Percentiles rank a stretch among this genome's conserved stretches.
Conservation (phyloP, 305 asterid genomes). For the Fraxinus sp. region DNA sequence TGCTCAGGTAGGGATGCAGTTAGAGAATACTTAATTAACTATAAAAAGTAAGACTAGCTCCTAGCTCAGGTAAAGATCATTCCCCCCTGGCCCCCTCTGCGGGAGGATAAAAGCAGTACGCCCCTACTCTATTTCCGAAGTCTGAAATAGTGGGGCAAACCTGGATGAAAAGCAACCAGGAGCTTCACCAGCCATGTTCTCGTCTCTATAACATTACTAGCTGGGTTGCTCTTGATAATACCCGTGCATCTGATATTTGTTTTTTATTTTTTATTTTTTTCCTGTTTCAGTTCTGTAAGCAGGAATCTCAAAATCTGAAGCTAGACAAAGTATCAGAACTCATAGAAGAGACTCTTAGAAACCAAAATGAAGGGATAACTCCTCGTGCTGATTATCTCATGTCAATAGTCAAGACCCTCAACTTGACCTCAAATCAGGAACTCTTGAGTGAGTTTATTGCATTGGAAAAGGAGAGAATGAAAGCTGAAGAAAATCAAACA, state of each 20-base stretch:
- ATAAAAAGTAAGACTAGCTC: neutral
- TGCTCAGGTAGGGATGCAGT: constrained; percentile 49
- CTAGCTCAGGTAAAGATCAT: neutral
- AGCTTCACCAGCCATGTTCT: neutral
- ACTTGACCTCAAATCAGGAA: constrained; percentile 58
- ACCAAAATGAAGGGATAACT: constrained; percentile 48
- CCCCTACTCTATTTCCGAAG: neutral
- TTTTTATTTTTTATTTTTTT: constrained; percentile 14
- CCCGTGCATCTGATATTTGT: neutral
- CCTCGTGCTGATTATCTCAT: constrained; percentile 42
- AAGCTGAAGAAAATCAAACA: constrained; percentile 40
- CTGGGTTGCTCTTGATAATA: neutral
- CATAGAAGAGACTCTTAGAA: constrained; percentile 49
- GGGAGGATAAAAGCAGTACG: neutral
- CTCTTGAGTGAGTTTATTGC: constrained; percentile 69
- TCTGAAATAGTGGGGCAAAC: neutral
- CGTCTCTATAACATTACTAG: neutral
- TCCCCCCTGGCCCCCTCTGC: neutral
- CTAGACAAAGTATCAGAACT: constrained; percentile 48
- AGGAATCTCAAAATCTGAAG: constrained; percentile 58
- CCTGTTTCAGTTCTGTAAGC: constrained; percentile 45
- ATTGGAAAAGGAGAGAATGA: constrained; percentile 72
- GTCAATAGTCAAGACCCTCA: constrained; percentile 48
- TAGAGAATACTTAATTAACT: neutral
- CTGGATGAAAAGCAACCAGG: neutral